A percentile compares a stretch with the other conserved stretches of the same genome.
Evolutionary conservation across 2,329 filamentous ascomycete species (phyloP).

Genomic region (Monilinia fructigena): DNA sequence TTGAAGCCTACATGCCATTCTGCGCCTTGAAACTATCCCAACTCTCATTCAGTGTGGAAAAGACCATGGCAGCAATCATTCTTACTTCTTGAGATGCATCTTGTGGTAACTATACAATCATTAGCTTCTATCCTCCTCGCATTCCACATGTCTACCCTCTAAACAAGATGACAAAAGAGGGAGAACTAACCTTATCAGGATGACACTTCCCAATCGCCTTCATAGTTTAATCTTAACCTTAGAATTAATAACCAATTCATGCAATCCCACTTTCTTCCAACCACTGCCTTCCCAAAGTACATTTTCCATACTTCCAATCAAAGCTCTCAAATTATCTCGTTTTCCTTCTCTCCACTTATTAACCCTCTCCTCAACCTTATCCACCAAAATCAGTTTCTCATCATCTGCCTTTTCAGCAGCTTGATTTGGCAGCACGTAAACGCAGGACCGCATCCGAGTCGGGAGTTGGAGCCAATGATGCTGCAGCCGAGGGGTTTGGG

Average conservation of each 20-base stretch:
- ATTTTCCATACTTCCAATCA: conserved; percentile 80
- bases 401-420: conserved; percentile 85
- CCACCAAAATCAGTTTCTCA: conserved; percentile 85
- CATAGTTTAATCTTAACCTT: conserved; percentile 99
- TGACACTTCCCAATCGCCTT: conserved; percentile 98
- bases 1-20: conserved; percentile 56
- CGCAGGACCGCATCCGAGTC: conserved; percentile 76
- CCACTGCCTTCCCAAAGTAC: conserved; percentile 90
- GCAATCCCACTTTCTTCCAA: conserved; percentile 96
- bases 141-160: not conserved
- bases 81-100: conserved; percentile 63
- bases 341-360: conserved; percentile 86
- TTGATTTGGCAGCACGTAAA: conserved; percentile 80
- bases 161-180: conserved; percentile 2
- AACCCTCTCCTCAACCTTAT: conserved; percentile 79
- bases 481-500: conserved; percentile 45
- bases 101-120: conserved; percentile 54
- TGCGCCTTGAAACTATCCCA: conserved; percentile 73
- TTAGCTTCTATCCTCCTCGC: conserved; percentile 13
- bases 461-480: conserved; percentile 44
- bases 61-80: conserved; percentile 65
- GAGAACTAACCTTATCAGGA: conserved; percentile 83
- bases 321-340: conserved; percentile 83
- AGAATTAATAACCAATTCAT: conserved; percentile 85
- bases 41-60: conserved; percentile 67